Evolutionary conservation across 2,329 filamentous ascomycete genomes (phyloP).

Genomic region (Monascus ruber): DNA sequence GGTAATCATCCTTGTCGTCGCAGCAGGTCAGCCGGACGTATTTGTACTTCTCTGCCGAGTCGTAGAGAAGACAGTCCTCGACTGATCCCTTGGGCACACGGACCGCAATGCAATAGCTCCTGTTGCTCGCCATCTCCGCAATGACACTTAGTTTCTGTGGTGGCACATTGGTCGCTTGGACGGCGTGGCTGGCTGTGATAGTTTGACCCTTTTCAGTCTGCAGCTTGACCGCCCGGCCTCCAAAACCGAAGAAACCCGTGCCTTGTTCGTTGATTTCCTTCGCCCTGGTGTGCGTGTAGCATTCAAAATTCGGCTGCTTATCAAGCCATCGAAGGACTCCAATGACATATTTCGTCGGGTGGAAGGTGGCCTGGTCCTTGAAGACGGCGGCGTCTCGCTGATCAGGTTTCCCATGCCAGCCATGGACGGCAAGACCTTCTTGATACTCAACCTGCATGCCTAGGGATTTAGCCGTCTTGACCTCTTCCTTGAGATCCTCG

Average conservation of each 20-base stretch:
- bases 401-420: slow-evolving; percentile 41
- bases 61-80: slow-evolving; percentile 46
- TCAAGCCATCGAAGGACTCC: slow-evolving; percentile 43
- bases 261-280: slow-evolving; percentile 39
- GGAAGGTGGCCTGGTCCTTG: slow-evolving; percentile 42
- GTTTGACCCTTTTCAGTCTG: slow-evolving; percentile 37
- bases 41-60: slow-evolving; percentile 44
- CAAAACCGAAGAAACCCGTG: slow-evolving; percentile 33
- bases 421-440: slow-evolving; percentile 37
- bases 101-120: slow-evolving; percentile 48
- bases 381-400: slow-evolving; percentile 42
- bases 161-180: slow-evolving; percentile 46
- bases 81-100: slow-evolving; percentile 41
- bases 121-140: slow-evolving; percentile 42
- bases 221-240: slow-evolving; percentile 37
- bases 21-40: slow-evolving; percentile 44
- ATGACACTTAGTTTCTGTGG: slow-evolving; percentile 45
- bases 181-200: slow-evolving; percentile 38
- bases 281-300: slow-evolving; percentile 42
- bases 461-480: slow-evolving; percentile 31
- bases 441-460: slow-evolving; percentile 33
- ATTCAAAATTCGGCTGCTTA: slow-evolving; percentile 42
- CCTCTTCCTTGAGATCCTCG: slow-evolving; percentile 36
- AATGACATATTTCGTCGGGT: slow-evolving; percentile 45
- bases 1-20: slow-evolving; percentile 43